phyloP scores from a whole-genome alignment of 768 basidiomycete species.

The Amanita molliuscula region DNA sequence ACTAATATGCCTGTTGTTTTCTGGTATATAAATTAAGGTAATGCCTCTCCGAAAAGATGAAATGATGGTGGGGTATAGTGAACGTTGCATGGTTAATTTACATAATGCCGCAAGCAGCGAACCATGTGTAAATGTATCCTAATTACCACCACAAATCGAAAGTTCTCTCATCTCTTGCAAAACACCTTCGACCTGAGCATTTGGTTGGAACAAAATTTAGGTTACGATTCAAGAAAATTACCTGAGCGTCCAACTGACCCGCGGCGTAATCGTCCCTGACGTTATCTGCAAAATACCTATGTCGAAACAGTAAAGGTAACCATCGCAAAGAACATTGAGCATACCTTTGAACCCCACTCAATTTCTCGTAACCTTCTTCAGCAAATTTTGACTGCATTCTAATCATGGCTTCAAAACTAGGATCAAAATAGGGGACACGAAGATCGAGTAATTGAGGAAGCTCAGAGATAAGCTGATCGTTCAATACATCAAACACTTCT shows the following conservation, averaged over 20 bases:
- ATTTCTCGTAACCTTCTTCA: conserved; percentile 96
- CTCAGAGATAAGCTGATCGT: conserved; percentile 85
- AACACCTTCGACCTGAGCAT: conserved; percentile 78
- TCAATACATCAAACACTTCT: conserved; percentile 88
- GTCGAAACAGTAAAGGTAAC: neutral
- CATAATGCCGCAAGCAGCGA: neutral
- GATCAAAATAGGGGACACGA: conserved; percentile 96
- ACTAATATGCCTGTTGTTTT: neutral
- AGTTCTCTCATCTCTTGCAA: conserved; percentile 95
- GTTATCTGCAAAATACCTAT: conserved; percentile 82
- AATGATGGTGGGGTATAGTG: neutral
- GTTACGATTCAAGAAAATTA: conserved; percentile 16
- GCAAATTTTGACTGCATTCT: conserved; percentile 97
- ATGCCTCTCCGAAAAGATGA: neutral
- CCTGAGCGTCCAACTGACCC: conserved; percentile 92
- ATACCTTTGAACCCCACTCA: conserved; percentile 86
- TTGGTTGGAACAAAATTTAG: conserved; percentile 1
- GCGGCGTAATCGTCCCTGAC: conserved; percentile 96
- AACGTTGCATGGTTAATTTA: neutral
- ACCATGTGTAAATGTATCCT: conserved; percentile 7
- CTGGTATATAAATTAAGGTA: neutral
- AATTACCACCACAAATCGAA: conserved; percentile 78
- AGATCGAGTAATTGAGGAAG: conserved; percentile 89
- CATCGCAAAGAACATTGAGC: conserved; percentile 9
- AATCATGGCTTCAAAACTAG: conserved; percentile 98